Percentiles rank a stretch among this genome's conserved stretches.
Evolutionary conservation across 768 basidiomycete species (phyloP).

Genomic region (Psilocybe azurescens): DNA sequence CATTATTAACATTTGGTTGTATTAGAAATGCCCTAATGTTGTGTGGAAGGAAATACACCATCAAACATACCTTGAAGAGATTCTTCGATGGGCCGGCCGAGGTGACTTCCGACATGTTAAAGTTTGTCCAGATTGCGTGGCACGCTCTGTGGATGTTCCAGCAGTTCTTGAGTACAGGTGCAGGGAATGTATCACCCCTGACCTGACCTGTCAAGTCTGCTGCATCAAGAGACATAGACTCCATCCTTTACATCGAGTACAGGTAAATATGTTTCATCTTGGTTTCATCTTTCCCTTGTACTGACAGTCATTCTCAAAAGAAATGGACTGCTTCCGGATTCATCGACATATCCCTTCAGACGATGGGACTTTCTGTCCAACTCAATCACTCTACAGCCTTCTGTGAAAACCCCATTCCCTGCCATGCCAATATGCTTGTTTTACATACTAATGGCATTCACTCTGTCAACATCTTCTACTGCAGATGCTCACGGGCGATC

Average conservation of each 20-base stretch:
- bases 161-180: neutral
- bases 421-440: constrained; percentile 2
- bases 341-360: neutral
- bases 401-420: constrained; percentile 3
- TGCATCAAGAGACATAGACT: constrained; percentile 7
- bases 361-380: neutral
- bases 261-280: neutral
- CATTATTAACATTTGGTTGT: neutral
- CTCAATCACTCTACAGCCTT: constrained; percentile 2
- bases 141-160: neutral
- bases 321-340: constrained; percentile 4
- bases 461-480: constrained; percentile 2
- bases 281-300: neutral
- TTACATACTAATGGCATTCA: constrained; percentile 13
- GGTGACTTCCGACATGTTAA: neutral
- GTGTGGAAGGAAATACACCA: constrained; percentile 1
- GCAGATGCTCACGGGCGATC: constrained; percentile 1
- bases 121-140: neutral
- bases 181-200: constrained; percentile 6
- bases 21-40: neutral
- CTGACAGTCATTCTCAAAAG: neutral
- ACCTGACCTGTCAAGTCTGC: constrained; percentile 6
- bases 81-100: neutral
- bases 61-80: constrained; percentile 1
- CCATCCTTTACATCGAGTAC: constrained; percentile 8